A percentile compares a stretch with the other conserved stretches of the same genome.
phyloP scores from a whole-genome alignment of 2,329 filamentous ascomycete species.

The Ramichloridium luteum region DNA sequence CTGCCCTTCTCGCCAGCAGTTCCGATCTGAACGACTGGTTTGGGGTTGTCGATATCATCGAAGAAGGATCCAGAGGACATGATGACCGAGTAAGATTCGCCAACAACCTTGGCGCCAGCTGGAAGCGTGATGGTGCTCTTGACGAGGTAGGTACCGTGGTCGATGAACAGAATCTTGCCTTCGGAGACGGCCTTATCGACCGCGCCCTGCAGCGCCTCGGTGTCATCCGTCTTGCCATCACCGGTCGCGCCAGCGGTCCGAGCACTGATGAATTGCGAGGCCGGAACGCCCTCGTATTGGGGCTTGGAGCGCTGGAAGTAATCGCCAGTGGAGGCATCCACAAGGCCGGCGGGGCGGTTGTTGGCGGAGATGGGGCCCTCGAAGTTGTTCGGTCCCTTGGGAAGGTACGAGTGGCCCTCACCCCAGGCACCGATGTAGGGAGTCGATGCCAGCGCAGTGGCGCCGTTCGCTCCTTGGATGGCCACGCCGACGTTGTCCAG shows the following conservation, averaged over 20 bases:
- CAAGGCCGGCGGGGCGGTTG: slow-evolving; percentile 31
- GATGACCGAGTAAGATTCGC: slow-evolving; percentile 47
- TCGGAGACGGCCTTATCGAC: slow-evolving; percentile 37
- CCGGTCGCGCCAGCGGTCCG: slow-evolving; percentile 33
- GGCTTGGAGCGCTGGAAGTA: slow-evolving; percentile 44
- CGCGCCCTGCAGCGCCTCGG: slow-evolving; percentile 45
- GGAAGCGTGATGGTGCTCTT: slow-evolving; percentile 56
- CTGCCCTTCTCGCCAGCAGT: slow-evolving; percentile 49
- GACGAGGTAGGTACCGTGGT: slow-evolving; percentile 61
- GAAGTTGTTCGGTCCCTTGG: slow-evolving; percentile 32
- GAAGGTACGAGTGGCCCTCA: slow-evolving; percentile 33
- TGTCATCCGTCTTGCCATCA: slow-evolving; percentile 48
- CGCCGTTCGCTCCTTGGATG: slow-evolving; percentile 28
- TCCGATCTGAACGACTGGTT: slow-evolving; percentile 57
- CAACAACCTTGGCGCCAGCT: slow-evolving; percentile 43
- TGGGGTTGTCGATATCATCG: slow-evolving; percentile 44
- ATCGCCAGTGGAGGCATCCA: slow-evolving; percentile 32
- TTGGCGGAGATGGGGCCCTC: slow-evolving; percentile 34
- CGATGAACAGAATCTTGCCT: slow-evolving; percentile 56
- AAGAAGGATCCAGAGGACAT: slow-evolving; percentile 46
- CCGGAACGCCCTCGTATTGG: slow-evolving; percentile 35
- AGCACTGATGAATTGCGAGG: slow-evolving; percentile 33
- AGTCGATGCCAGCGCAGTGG: slow-evolving; percentile 26
- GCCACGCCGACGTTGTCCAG: slow-evolving; percentile 39
- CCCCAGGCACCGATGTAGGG: slow-evolving; percentile 29